These are phyloP conservation scores for Leishmania guyanensis DNA, from an alignment of 208 protist genomes.

Conservation along the genomic window DNA sequence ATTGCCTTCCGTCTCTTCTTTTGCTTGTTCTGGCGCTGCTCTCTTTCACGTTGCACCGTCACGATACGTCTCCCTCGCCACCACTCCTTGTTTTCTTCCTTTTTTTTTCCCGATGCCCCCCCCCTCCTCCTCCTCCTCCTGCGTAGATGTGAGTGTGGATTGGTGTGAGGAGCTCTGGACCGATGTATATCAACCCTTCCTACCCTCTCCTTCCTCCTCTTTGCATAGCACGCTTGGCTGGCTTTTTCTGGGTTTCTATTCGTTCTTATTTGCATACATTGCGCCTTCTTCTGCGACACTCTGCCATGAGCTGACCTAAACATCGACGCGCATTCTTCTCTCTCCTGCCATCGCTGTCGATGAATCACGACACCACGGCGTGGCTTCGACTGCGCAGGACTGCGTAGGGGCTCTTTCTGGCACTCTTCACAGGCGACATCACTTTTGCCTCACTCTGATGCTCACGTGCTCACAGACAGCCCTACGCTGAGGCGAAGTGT, in stretches of 20 bases:
- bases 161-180: not conserved
- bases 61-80: not conserved
- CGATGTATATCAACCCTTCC: not conserved
- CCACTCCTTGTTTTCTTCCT: not conserved
- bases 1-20: not conserved
- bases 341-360: too few relatives aligned
- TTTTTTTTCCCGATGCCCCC: not conserved
- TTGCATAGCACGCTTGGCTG: not conserved
- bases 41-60: not conserved
- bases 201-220: not conserved
- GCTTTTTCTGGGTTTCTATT: not conserved
- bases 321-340: too few relatives aligned
- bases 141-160: not conserved
- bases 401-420: too few relatives aligned
- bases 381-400: too few relatives aligned
- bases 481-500: too few relatives aligned
- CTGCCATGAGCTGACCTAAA: too few relatives aligned
- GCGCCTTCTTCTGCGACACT: not conserved
- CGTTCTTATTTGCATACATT: not conserved
- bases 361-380: too few relatives aligned
- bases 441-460: too few relatives aligned
- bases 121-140: not conserved
- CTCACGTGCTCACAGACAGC: too few relatives aligned
- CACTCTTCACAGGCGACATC: too few relatives aligned
- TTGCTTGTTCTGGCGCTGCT: not conserved